Percentiles rank a stretch among this genome's conserved stretches.
Conservation (phyloP, 129 eudicot genomes). For the Flaveria robusta region DNA sequence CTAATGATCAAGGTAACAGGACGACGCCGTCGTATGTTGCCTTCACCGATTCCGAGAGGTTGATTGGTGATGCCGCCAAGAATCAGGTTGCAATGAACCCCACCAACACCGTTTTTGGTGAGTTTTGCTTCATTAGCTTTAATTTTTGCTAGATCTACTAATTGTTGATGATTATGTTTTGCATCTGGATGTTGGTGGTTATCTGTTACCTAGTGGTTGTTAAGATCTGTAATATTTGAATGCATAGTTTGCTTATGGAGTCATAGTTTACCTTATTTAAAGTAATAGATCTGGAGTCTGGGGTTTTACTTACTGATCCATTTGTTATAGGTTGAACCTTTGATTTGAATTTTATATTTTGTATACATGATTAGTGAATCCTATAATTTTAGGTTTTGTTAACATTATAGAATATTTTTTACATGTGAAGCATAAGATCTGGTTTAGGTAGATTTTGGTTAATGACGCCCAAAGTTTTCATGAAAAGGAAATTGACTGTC, state of each 20-base stretch:
- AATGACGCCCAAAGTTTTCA: background rate
- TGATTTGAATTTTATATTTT: background rate
- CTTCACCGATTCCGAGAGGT: constrained; percentile 34
- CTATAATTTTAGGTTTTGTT: background rate
- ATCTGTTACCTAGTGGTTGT: background rate
- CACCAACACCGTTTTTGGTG: constrained; percentile 36
- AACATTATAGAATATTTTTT: background rate
- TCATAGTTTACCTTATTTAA: background rate
- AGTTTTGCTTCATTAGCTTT: background rate
- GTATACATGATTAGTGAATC: background rate
- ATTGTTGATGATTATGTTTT: background rate
- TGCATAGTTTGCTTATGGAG: background rate
- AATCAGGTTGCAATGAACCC: constrained; percentile 39
- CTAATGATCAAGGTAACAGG: constrained; percentile 39
- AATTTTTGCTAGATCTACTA: background rate
- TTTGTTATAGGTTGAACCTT: background rate
- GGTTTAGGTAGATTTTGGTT: background rate
- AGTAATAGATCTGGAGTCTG: background rate
- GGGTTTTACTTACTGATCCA: background rate
- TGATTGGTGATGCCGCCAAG: constrained; percentile 39
- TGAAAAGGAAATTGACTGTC: background rate
- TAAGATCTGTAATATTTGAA: background rate
- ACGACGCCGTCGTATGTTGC: constrained; percentile 41
- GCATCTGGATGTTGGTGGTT: background rate
- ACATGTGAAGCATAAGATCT: background rate